Base-by-base conservation (phyloP, 2,329 filamentous ascomycete genomes). In the Aspergillus puulaauensis region DNA sequence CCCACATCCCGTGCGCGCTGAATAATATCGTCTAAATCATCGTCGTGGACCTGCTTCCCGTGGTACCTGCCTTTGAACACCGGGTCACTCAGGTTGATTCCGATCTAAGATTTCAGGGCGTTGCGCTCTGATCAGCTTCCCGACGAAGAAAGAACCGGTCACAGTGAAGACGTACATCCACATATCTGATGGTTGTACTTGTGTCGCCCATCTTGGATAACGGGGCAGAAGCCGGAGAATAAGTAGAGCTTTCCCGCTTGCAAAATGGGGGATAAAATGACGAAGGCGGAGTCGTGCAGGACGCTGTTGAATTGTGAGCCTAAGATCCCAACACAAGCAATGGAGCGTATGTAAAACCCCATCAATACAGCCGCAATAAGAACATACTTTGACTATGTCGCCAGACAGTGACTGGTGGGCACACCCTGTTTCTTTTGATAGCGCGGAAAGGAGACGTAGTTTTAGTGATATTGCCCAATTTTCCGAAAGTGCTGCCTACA, bases 1-100 rank as follows among this genome's bases (percentile, higher is more conserved):
- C 95, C 93, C 2, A 89, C 87, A 62, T 90, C 84, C 15, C 83
- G 77, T 3, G 91, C 92, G 63, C 95, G 84, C 62, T 88, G 80
- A n/a, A 99, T 79, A 24, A 99, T 90, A 63, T 86, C 88, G 40
- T 73, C 68, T 23, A 79, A 61, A 55, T 79, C 77, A 65, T 72
- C 68, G 37, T 78, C 73, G 57, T 79, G 77, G 48, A 80, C 80
- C 69, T 90, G 82, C 61, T 87, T 92, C 68, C 90, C 91, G 70
- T 96, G 88, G 71, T 98, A 96, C 43, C 84, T 77, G 51, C 95
- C 95, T 47, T 86, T 84, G 75, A 93, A 99, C 59, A 97, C 91
- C 52, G 90, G 90, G 70, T 99, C 95, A 53, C 93, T 90, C 55
- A 99, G 84, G 75, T 99, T 99, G 81, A 99, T 97, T 57, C 93